Evolutionary conservation across 108 stramenopile species (phyloP).

Genomic region (Schizochytrium sp.): DNA sequence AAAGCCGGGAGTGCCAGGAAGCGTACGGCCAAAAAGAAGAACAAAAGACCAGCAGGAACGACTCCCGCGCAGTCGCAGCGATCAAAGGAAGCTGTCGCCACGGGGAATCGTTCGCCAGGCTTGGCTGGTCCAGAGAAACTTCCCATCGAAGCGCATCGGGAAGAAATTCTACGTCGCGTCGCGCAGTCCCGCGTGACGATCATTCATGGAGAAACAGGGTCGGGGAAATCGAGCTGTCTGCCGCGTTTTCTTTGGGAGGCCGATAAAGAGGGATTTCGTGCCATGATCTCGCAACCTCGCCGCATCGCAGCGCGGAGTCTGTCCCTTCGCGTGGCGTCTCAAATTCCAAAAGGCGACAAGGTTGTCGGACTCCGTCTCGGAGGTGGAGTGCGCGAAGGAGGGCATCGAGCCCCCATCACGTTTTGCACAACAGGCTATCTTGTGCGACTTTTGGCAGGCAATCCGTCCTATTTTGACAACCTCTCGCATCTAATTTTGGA

Average conservation of each 20-base stretch:
- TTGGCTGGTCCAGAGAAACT: background rate
- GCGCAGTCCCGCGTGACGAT: background rate
- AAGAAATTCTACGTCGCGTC: background rate
- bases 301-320: background rate
- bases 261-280: background rate
- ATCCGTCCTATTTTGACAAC: background rate
- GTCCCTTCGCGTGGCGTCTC: background rate
- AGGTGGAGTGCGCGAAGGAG: background rate
- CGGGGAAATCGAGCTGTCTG: background rate
- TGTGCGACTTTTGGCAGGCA: background rate
- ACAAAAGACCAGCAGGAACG: too few species aligned
- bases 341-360: background rate
- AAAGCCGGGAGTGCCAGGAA: too few species aligned
- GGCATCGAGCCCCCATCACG: background rate
- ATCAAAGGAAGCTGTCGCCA: too few species aligned
- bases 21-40: too few species aligned
- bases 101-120: too few species aligned
- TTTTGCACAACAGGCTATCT: background rate
- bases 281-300: background rate
- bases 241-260: background rate
- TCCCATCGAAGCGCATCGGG: background rate
- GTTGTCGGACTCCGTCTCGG: background rate
- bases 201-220: background rate
- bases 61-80: too few species aligned
- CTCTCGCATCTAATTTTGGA: constrained; percentile 69